phyloP scores from a whole-genome alignment of 1,284 basidiomycete genomes.

The Tilletia walkeri region DNA sequence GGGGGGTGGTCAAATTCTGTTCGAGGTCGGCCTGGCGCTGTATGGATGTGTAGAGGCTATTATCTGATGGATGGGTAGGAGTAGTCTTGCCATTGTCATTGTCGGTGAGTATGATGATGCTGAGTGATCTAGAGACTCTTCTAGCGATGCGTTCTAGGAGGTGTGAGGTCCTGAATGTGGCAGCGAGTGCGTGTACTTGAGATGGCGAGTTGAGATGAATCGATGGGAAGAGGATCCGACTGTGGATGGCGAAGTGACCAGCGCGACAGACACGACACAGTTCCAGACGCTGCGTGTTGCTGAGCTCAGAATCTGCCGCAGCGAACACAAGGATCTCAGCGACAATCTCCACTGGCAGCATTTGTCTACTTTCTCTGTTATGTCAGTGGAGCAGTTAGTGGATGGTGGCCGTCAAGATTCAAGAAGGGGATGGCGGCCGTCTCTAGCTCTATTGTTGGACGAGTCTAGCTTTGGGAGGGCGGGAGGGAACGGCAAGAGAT shows the following conservation, averaged over 20 bases:
- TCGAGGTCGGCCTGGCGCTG: conserved; percentile 11
- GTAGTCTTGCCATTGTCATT: neutral
- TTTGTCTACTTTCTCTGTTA: too few relatives aligned
- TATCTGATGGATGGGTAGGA: neutral
- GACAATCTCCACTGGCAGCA: neutral
- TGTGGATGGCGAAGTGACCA: conserved; percentile 3
- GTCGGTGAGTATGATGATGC: neutral
- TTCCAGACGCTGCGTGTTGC: conserved; percentile 6
- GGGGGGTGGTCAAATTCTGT: neutral
- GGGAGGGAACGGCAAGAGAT: too few relatives aligned
- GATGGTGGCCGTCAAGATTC: too few relatives aligned
- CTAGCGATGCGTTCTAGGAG: neutral
- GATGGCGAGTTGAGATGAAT: neutral
- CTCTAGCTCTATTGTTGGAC: too few relatives aligned
- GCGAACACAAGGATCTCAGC: conserved; percentile 11
- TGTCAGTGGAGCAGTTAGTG: too few relatives aligned
- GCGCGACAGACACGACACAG: conserved; percentile 10
- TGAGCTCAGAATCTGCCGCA: neutral
- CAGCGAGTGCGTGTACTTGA: conserved; percentile 4
- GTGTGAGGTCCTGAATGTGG: neutral
- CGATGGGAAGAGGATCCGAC: neutral
- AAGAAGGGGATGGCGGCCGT: too few relatives aligned
- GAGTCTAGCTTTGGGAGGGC: too few relatives aligned
- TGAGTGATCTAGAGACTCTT: neutral
- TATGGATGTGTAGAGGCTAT: neutral